Percentiles rank a stretch among this genome's conserved stretches.
phyloP scores from a whole-genome alignment of 139 green algal species.

The Chlorella sp. region DNA sequence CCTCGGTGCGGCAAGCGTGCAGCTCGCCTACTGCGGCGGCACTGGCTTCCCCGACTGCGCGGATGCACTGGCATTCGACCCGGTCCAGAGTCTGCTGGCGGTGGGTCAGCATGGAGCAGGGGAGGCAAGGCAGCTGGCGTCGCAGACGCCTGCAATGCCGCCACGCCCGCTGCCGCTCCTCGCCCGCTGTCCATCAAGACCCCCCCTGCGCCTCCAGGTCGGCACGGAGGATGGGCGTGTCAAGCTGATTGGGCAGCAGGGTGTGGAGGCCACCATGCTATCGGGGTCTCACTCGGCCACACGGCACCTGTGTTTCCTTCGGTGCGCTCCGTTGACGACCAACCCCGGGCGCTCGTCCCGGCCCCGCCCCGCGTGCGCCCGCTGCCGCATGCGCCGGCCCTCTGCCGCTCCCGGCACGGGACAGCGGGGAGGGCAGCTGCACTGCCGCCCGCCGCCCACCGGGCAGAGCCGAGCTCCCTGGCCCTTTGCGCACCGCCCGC shows the following conservation, averaged over 20 bases:
- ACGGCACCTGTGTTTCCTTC: constrained; percentile 48
- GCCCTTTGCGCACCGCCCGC: too few relatives aligned
- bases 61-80: constrained; percentile 54
- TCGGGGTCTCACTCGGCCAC: constrained; percentile 28
- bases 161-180: background rate
- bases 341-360: too few relatives aligned
- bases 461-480: too few relatives aligned
- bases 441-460: too few relatives aligned
- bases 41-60: constrained; percentile 49
- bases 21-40: constrained; percentile 3
- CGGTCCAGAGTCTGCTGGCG: constrained; percentile 49
- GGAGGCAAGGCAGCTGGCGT: background rate
- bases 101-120: constrained; percentile 21
- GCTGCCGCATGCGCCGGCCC: too few relatives aligned
- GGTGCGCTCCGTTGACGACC: too few relatives aligned
- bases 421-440: too few relatives aligned
- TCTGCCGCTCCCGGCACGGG: too few relatives aligned
- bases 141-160: background rate
- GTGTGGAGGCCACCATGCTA: constrained; percentile 43
- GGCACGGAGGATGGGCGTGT: constrained; percentile 50
- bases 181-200: background rate
- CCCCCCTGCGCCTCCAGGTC: constrained; percentile 30
- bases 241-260: constrained; percentile 47
- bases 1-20: too few relatives aligned
- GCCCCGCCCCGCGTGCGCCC: too few relatives aligned